Evolutionary conservation across 2,329 filamentous ascomycete species (phyloP), one percentile per base, ranked within the genome.

Genomic region (Huntiella omanensis): DNA sequence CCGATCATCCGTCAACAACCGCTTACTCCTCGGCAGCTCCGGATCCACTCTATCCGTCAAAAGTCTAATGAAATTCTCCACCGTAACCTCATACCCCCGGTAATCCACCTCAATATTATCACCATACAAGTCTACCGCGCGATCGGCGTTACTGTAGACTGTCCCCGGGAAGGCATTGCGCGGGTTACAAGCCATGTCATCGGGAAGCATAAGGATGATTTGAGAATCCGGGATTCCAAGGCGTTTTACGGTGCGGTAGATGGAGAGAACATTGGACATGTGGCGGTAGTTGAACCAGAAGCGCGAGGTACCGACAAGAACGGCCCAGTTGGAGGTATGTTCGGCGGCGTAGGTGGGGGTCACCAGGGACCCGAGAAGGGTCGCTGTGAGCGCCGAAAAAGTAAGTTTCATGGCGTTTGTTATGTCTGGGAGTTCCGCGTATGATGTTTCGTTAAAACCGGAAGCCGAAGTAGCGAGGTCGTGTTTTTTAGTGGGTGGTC

Each of bases 221-320:
- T 98, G 91, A 44, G 85, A 94, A 64, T 98, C 91, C 33, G 91
- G 91, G 50, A 98, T 98, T 41, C 91, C 91, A 34, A 98, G 77
- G 10, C 91, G 83, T 67, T 98, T 98, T 52, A 98, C 91, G 48
- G 91, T 98, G 49, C 91, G 84, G 65, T 98, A 98, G 52, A 98
- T 78, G 50, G 88, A 95, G 51, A 98, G 77, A 13, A 94, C 91
- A 65, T 98, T 98, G 62, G 91, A 87, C 45, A 98, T 80, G 62
- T 98, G 91, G 49, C 91, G 83, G 64, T 98, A 98, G 67, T 98
- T 98, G 77, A 98, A 98, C 91, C 91, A 98, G 71, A 98, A 98
- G 46, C 91, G 83, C 45, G 91, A 98, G 4, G 91, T 98, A 53
- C 83, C 91, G 49, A 98, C 91, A n/a, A 98, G 78, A 51, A 98